phyloP scores from a whole-genome alignment of 2,329 filamentous ascomycete species.

The Penicillium crustosum region DNA sequence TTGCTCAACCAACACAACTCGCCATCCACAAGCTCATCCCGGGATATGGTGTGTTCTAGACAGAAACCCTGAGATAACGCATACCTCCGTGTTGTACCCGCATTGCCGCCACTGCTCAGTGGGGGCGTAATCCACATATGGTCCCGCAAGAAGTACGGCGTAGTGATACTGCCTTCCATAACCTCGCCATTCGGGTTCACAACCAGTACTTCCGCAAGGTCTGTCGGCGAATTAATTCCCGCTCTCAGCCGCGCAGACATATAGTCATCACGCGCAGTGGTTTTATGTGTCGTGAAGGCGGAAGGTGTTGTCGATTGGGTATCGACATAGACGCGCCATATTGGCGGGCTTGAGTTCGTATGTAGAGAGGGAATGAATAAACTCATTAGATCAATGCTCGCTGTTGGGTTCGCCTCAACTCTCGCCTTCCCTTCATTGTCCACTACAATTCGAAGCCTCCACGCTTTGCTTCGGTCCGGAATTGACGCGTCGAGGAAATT shows the following conservation, averaged over 20 bases:
- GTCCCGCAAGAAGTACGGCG: conserved; percentile 72
- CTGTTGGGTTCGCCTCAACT: conserved; percentile 35
- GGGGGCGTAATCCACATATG: conserved; percentile 6
- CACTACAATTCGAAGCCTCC: conserved; percentile 41
- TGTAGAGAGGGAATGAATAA: conserved; percentile 28
- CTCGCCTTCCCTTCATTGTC: conserved; percentile 31
- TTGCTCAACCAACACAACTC: conserved; percentile 90
- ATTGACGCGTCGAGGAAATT: conserved; percentile 33
- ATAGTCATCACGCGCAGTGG: conserved; percentile 72
- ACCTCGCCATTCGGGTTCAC: conserved; percentile 65
- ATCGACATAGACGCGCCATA: conserved; percentile 57
- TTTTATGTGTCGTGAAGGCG: conserved; percentile 83
- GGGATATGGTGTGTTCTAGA: conserved; percentile 62
- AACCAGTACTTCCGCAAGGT: conserved; percentile 70
- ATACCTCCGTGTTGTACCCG: conserved; percentile 80
- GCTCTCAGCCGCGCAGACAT: conserved; percentile 65
- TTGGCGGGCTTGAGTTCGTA: conserved; percentile 10
- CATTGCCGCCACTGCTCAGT: conserved; percentile 73
- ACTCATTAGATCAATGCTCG: conserved; percentile 25
- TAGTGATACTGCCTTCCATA: conserved; percentile 84
- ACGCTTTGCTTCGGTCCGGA: conserved; percentile 34
- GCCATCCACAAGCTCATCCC: conserved; percentile 62
- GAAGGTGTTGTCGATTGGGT: conserved; percentile 51
- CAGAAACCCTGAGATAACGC: conserved; percentile 70
- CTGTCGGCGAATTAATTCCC: conserved; percentile 48